Conservation (phyloP, 257 asterid genomes). For the Ehretia macrophylla region DNA sequence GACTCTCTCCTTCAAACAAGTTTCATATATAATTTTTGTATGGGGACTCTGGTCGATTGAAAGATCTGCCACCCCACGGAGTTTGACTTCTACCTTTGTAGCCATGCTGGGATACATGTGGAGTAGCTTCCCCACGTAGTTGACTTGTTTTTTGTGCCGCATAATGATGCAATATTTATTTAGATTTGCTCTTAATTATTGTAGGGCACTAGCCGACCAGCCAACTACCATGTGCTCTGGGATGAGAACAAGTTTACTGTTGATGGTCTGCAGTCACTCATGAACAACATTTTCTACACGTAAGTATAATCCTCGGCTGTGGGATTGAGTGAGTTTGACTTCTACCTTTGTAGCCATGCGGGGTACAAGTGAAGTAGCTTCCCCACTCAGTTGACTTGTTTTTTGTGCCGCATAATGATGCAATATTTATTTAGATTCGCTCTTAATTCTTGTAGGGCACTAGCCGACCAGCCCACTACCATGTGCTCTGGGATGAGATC, state of each 20-base stretch:
- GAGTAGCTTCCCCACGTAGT: background rate
- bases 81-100: conserved; percentile 91
- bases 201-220: conserved; percentile 89
- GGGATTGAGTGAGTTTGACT: background rate
- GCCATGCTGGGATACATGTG: conserved; percentile 98
- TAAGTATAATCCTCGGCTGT: conserved; percentile 20
- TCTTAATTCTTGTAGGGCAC: no score
- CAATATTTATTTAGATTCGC: no score
- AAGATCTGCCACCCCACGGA: conserved; percentile 97
- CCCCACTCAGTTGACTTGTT: no score
- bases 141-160: no score
- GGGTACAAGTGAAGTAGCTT: no score
- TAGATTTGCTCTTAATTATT: background rate
- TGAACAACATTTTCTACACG: conserved; percentile 94
- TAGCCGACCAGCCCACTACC: no score
- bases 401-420: no score
- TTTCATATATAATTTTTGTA: background rate
- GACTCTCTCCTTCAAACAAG: background rate
- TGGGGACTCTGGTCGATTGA: conserved; percentile 95
- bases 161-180: background rate
- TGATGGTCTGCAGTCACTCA: conserved; percentile 72
- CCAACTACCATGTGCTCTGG: conserved; percentile 94
- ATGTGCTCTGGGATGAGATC: no score
- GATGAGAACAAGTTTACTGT: conserved; percentile 90
- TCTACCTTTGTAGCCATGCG: no score